Base-by-base conservation (phyloP, 1,139 yeast species). In the Starmera stellimalicola region DNA sequence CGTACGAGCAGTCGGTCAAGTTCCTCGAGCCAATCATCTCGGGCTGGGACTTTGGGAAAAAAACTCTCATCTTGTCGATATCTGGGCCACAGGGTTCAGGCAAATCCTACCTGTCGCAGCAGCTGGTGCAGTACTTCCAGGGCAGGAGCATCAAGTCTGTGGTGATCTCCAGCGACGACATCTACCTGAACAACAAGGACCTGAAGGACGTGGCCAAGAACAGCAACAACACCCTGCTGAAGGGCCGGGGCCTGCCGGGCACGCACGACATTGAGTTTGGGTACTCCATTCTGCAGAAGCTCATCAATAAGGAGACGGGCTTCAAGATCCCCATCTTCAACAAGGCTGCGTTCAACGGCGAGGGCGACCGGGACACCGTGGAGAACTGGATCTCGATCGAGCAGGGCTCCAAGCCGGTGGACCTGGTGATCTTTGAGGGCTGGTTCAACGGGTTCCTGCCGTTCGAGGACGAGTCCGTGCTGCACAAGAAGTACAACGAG, bases 61-160 rank as follows among this genome's bases (percentile, higher is more conserved):
- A 41, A 26, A 84, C 91, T 2, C 48, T 79, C 22, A 60, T 84
- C 5, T 51, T 85, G 3, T 91, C 91, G 1, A 55, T 85, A 3
- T 74, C 82, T 32, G 97, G 96, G 0, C 94, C 95, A 0, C 97
- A 88, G 52, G 97, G 97, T 0, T 79, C 93, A 2, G 97, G 97
- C 0, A 88, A 88, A 55, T 73, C 94, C 3, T 82, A 73, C 35
- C 63, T 80, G 11, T 70, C 88, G 0, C 52, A 57, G 2, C 56
- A 63, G 23, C 56, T 82, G 6, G 56, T 63, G 6, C 50, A 60
- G 29, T 54, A 77, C 18, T 47, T 9, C 36, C 48, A n/a, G 65
- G 60, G 33, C 68, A 72, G 6, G 40, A 57, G 1, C 52, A 69
- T 24, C 60, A 55, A 12, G 8, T 63, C 76, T 4, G 66, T 76